Evolutionary conservation across 768 basidiomycete species (phyloP), one percentile per base, ranked within the genome.

Genomic region (Lactifluus subvellereus): DNA sequence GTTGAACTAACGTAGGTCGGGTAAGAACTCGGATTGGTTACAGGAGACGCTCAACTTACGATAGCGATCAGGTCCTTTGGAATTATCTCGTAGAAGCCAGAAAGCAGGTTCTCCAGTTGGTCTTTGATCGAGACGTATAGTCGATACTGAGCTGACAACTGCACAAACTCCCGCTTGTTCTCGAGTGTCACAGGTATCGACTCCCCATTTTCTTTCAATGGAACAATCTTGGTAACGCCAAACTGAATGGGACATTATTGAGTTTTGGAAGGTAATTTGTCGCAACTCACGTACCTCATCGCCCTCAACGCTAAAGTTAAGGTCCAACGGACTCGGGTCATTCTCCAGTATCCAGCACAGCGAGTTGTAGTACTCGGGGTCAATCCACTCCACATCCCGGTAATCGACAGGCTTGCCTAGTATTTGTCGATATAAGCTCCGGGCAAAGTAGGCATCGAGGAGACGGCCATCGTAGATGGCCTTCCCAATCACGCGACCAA

Each of bases 271-370:
- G 10, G 30, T 20, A 47, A 20, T 49, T 27, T 18, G 43, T 64
- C 9, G 11, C n/a, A n/a, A 48, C 56, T 49, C 54, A 78, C 79
- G 38, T 65, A 89, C 91, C 82, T 98, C 94, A 66, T 98, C 96
- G 1, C 91, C 91, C 75, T 99, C 96, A 37, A 95, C 89, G 65
- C 92, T 94, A 77, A 98, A 98, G 14, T 86, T 97, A 62, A 98
- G 79, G 64, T 99, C 93, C 67, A 95, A 73, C 20, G 81, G 76
- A 22, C 87, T 89, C 6, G 91, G 90, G 70, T 97, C 94, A 73
- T 99, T 98, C 71, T 98, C 95, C 66, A 98, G 76, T 74, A 99
- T 98, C 97, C 97, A 99, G 71, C 91, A 91, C 11, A 99, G 79
- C 0, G 94, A 96, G 68, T 96, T 98, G 79, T 98, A 98, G 74